phyloP scores from a whole-genome alignment of 352 stramenopile genomes.

The Phytopythium chamaehyphon region DNA sequence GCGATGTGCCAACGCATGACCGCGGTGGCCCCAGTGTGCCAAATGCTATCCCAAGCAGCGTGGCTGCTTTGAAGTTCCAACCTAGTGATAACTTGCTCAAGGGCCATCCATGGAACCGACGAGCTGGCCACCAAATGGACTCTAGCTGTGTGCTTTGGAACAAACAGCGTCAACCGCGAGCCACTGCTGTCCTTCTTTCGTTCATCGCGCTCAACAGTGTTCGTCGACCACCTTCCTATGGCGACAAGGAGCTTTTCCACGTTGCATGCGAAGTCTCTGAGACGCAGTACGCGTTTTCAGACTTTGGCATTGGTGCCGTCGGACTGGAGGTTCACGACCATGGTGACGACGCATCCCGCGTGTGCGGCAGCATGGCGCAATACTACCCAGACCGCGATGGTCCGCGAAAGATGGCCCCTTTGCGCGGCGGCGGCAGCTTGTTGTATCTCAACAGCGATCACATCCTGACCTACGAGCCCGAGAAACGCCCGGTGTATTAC shows the following conservation, averaged over 20 bases:
- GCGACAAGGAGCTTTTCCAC: slow-evolving; percentile 82
- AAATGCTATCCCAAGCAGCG: slow-evolving; percentile 13
- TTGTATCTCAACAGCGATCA: slow-evolving; percentile 74
- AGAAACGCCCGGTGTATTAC: slow-evolving; percentile 44
- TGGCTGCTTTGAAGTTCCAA: slow-evolving; percentile 24
- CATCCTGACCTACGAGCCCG: slow-evolving; percentile 40
- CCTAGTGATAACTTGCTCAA: slow-evolving; percentile 51
- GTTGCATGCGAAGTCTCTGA: slow-evolving; percentile 63
- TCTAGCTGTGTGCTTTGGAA: slow-evolving; percentile 75
- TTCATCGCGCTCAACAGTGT: slow-evolving; percentile 45
- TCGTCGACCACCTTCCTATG: slow-evolving; percentile 41
- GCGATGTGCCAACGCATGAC: slow-evolving; percentile 27
- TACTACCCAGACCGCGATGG: slow-evolving; percentile 40
- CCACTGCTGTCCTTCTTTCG: slow-evolving; percentile 55
- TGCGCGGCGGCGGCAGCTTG: slow-evolving; percentile 12
- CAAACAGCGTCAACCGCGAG: slow-evolving; percentile 59
- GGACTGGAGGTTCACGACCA: slow-evolving; percentile 35
- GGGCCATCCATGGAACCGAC: slow-evolving; percentile 65
- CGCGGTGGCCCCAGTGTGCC: slow-evolving; percentile 16
- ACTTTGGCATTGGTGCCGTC: slow-evolving; percentile 53
- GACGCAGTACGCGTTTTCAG: slow-evolving; percentile 62
- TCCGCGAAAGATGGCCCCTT: slow-evolving; percentile 4
- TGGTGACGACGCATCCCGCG: slow-evolving; percentile 21
- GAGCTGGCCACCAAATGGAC: slow-evolving; percentile 63
- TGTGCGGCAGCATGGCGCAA: slow-evolving; percentile 58